These are phyloP conservation scores for Amylocystis lapponica DNA, from an alignment of 768 basidiomycete species.

Conservation along the genomic window DNA sequence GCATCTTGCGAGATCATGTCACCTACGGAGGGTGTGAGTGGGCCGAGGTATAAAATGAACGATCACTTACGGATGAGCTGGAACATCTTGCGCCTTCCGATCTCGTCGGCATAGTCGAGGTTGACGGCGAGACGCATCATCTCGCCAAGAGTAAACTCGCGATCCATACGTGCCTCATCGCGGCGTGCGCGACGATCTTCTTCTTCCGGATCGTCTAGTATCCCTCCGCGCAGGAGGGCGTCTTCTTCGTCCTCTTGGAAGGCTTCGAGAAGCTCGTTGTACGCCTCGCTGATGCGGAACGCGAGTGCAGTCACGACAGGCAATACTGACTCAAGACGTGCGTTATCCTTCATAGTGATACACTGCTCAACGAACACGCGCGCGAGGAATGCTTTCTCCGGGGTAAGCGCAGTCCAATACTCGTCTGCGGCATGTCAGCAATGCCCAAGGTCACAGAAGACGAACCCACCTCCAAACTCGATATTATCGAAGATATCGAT, in stretches of 20 bases:
- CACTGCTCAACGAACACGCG: constrained; percentile 84
- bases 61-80: constrained; percentile 66
- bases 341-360: constrained; percentile 49
- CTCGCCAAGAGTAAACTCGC: constrained; percentile 72
- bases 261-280: constrained; percentile 54
- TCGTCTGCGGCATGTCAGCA: constrained; percentile 38
- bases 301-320: constrained; percentile 86
- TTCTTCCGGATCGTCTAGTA: constrained; percentile 23
- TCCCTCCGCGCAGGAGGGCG: constrained; percentile 19
- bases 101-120: constrained; percentile 89
- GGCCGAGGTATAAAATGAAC: neutral
- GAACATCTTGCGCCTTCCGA: constrained; percentile 84
- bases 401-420: constrained; percentile 67
- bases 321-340: constrained; percentile 59
- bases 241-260: constrained; percentile 34
- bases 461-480: constrained; percentile 58
- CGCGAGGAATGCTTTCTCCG: constrained; percentile 75
- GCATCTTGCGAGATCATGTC: constrained; percentile 73
- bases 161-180: constrained; percentile 45
- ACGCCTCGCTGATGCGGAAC: constrained; percentile 63
- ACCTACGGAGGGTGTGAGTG: constrained; percentile 35
- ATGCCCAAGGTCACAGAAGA: neutral
- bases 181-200: constrained; percentile 31
- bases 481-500: constrained; percentile 62
- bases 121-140: constrained; percentile 73